Conservation (phyloP, 768 basidiomycete genomes). For the Austroboletus eburneus region DNA sequence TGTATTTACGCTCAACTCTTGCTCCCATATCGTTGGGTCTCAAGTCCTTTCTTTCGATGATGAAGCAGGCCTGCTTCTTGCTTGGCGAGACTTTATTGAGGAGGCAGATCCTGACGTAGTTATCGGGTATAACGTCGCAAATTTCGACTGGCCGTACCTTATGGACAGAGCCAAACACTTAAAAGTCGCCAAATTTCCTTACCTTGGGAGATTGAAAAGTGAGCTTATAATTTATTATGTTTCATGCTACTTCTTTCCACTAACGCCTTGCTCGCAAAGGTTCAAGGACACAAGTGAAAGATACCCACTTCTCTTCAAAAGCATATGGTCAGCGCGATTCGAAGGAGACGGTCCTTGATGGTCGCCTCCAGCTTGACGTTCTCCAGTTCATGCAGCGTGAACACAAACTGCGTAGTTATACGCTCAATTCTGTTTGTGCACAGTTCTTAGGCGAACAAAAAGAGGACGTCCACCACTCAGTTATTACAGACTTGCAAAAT, state of each 20-base stretch:
- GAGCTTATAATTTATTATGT: conserved; percentile 6
- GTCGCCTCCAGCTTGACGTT: conserved; percentile 91
- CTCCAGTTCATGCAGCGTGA: conserved; percentile 99
- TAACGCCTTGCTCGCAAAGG: conserved; percentile 40
- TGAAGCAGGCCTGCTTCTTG: conserved; percentile 67
- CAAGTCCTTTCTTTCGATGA: conserved; percentile 83
- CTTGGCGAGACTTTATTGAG: conserved; percentile 89
- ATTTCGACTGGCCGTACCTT: conserved; percentile 96
- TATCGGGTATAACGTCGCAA: conserved; percentile 92
- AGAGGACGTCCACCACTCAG: conserved; percentile 97
- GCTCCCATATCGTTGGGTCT: conserved; percentile 95
- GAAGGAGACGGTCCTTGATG: conserved; percentile 87
- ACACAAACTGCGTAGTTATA: conserved; percentile 94
- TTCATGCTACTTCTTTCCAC: not conserved
- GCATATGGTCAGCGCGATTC: conserved; percentile 97
- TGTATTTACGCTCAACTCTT: conserved; percentile 92
- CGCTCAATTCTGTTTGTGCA: conserved; percentile 96
- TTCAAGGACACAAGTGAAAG: conserved; percentile 74
- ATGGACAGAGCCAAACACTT: conserved; percentile 87
- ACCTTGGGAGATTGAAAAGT: conserved; percentile 76
- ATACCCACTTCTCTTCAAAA: conserved; percentile 96
- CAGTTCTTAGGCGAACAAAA: conserved; percentile 99
- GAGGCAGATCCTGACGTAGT: conserved; percentile 92
- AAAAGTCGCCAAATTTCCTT: conserved; percentile 64
- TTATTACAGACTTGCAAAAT: conserved; percentile 97